These are phyloP conservation scores for Saturnispora zaruensis DNA, from an alignment of 805 yeast species.

Conservation along the genomic window DNA sequence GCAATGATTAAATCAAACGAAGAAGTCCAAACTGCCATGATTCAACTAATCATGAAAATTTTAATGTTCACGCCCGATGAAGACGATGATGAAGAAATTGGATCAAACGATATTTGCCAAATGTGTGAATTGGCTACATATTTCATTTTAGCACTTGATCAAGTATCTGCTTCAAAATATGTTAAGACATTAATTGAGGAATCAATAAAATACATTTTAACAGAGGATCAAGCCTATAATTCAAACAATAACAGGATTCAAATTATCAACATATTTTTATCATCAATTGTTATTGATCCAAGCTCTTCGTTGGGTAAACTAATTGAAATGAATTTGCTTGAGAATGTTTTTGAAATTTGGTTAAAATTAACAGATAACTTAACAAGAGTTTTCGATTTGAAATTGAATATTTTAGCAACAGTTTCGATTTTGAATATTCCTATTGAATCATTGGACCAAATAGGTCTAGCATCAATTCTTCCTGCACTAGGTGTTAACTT, in stretches of 20 bases:
- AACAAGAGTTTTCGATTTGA: conserved; percentile 72
- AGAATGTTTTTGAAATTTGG: conserved; percentile 59
- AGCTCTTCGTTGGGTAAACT: conserved; percentile 42
- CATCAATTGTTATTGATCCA: conserved; percentile 58
- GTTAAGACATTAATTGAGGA: conserved; percentile 39
- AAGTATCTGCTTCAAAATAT: conserved; percentile 34
- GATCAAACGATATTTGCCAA: conserved; percentile 45
- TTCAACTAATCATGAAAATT: conserved; percentile 40
- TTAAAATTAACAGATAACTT: conserved; percentile 45
- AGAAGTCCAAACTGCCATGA: conserved; percentile 39
- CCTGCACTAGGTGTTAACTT: conserved; percentile 45
- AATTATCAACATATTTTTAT: conserved; percentile 52
- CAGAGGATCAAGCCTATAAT: conserved; percentile 27
- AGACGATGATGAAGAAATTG: conserved; percentile 37
- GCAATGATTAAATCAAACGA: conserved; percentile 40
- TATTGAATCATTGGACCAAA: conserved; percentile 13
- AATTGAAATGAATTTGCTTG: conserved; percentile 35
- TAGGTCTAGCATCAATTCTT: conserved; percentile 28
- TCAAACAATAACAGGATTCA: conserved; percentile 29
- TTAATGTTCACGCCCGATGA: conserved; percentile 24
- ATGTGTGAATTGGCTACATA: conserved; percentile 61
- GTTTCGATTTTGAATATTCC: conserved; percentile 38
- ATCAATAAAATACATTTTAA: conserved; percentile 33
- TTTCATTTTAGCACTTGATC: conserved; percentile 49
- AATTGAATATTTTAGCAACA: conserved; percentile 62